Conservation (phyloP, 768 basidiomycete species). For the Coprinopsis strossmayeri region DNA sequence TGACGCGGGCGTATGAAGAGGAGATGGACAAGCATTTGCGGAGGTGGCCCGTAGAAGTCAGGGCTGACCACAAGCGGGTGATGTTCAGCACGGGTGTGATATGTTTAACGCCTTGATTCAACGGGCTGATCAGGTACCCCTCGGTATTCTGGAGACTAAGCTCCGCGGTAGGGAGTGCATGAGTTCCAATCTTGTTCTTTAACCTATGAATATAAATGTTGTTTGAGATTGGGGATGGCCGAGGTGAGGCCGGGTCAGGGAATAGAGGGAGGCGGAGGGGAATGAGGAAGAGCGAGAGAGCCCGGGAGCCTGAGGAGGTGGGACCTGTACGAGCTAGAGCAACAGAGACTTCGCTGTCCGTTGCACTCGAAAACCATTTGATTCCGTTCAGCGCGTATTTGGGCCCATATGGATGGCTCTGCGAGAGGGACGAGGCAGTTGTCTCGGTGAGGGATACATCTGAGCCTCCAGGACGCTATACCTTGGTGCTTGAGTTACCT, state of each 20-base stretch:
- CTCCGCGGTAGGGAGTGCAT: constrained; percentile 70
- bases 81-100: constrained; percentile 73
- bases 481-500: constrained; percentile 30
- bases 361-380: constrained; percentile 84
- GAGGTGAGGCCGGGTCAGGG: constrained; percentile 30
- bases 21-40: constrained; percentile 62
- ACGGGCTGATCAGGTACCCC: constrained; percentile 55
- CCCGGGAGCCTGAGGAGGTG: constrained; percentile 47
- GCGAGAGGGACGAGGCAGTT: constrained; percentile 34
- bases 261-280: constrained; percentile 56
- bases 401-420: constrained; percentile 34
- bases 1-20: constrained; percentile 54
- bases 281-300: constrained; percentile 69
- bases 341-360: constrained; percentile 66
- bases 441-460: constrained; percentile 75
- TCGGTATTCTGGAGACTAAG: constrained; percentile 52
- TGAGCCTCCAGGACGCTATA: constrained; percentile 63
- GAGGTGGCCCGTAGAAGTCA: constrained; percentile 47
- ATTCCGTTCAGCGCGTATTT: constrained; percentile 59
- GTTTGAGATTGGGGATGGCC: constrained; percentile 47
- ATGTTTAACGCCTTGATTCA: constrained; percentile 55
- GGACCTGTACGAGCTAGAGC: constrained; percentile 70
- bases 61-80: constrained; percentile 64
- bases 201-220: constrained; percentile 65
- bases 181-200: constrained; percentile 76